phyloP scores from a whole-genome alignment of 306 rosid genomes.

The Phaseolus lunatus region DNA sequence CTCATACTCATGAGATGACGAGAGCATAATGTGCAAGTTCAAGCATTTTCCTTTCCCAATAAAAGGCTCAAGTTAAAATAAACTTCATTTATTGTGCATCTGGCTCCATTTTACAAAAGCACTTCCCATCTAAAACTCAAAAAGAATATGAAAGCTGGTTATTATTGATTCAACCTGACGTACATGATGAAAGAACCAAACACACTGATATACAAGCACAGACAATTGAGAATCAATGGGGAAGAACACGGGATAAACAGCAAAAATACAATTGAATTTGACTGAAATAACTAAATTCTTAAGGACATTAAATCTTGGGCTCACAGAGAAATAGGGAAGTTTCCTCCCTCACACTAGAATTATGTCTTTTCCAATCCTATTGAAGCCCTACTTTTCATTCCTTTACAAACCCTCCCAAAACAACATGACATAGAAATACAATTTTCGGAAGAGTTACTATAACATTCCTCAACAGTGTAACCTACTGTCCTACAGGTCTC shows the following conservation, averaged over 20 bases:
- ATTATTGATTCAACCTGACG: background rate
- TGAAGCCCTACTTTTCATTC: constrained; percentile 12
- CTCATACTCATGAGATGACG: background rate
- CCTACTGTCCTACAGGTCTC: constrained; percentile 24
- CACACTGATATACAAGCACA: background rate
- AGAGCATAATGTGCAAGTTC: background rate
- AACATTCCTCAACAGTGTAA: constrained; percentile 24
- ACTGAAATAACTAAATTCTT: constrained; percentile 1
- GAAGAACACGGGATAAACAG: constrained; percentile 9
- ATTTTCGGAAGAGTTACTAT: constrained; percentile 30
- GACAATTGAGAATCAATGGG: background rate
- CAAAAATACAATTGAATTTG: constrained; percentile 19
- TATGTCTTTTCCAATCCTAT: constrained; percentile 24
- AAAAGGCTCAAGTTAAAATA: background rate
- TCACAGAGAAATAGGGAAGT: constrained; percentile 16
- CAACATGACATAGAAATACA: constrained; percentile 40
- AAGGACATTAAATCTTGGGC: constrained; percentile 5
- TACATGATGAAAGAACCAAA: background rate
- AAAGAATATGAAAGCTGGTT: background rate
- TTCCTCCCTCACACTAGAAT: constrained; percentile 23
- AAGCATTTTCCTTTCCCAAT: constrained; percentile 4
- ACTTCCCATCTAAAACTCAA: background rate
- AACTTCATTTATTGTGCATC: background rate
- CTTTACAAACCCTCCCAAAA: constrained; percentile 26
- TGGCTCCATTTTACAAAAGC: background rate